These are phyloP conservation scores for Tuber calosporum DNA, from an alignment of 495 filamentous ascomycete genomes.

Conservation along the genomic window DNA sequence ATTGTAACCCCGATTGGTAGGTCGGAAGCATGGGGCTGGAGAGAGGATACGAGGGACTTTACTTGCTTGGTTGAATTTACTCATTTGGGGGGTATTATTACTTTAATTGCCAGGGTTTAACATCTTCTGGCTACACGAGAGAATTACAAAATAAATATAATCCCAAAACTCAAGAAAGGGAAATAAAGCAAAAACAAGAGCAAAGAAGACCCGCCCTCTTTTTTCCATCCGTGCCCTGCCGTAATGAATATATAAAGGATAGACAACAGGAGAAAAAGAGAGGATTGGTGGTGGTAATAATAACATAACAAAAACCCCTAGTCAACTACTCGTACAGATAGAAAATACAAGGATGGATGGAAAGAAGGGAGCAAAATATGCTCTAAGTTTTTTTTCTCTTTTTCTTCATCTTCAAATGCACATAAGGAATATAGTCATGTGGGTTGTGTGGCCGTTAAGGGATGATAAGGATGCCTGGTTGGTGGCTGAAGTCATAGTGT, in stretches of 20 bases:
- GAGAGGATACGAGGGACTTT: neutral
- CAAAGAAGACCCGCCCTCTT: neutral
- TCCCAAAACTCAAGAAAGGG: conserved; percentile 17
- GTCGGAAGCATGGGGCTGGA: neutral
- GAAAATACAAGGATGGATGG: conserved; percentile 6
- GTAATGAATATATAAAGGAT: neutral
- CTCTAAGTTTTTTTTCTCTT: neutral
- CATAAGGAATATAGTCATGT: neutral
- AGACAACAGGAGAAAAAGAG: neutral
- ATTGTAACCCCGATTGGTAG: neutral
- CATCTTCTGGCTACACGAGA: conserved; percentile 15
- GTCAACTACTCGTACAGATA: conserved; percentile 2
- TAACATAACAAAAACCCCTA: conserved; percentile 3
- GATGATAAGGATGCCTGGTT: neutral
- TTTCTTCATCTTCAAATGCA: neutral
- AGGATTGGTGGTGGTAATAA: neutral
- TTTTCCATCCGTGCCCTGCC: neutral
- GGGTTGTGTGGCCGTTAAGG: conserved; percentile 1
- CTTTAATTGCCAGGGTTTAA: neutral
- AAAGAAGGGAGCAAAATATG: conserved; percentile 2
- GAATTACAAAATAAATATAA: conserved; percentile 26
- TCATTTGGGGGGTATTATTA: neutral
- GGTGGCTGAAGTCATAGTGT: conserved; percentile 48
- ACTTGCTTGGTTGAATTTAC: neutral
- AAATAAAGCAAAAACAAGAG: conserved; percentile 2